phyloP scores from a whole-genome alignment of 805 yeast species.

The Candida ficus region DNA sequence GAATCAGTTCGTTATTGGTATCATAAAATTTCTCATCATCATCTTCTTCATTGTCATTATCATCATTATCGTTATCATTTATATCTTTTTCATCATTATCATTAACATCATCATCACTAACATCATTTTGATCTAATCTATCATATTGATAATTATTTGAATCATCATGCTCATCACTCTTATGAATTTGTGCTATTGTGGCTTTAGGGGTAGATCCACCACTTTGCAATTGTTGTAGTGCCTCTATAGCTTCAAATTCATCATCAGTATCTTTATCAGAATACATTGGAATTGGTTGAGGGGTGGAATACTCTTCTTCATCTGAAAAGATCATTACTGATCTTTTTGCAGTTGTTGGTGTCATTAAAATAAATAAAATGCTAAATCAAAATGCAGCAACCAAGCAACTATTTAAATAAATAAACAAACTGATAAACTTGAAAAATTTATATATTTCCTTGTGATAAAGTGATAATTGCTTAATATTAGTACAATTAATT shows the following conservation, averaged over 20 bases:
- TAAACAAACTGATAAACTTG: too few relatives aligned
- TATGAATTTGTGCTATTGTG: background rate
- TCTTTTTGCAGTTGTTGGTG: background rate
- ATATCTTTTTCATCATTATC: constrained; percentile 6
- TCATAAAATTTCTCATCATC: constrained; percentile 42
- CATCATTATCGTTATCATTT: constrained; percentile 3
- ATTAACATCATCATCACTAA: background rate
- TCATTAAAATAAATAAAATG: too few relatives aligned
- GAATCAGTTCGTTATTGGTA: constrained; percentile 14
- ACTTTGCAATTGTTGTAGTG: constrained; percentile 8
- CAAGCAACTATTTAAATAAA: too few relatives aligned
- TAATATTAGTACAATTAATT: too few relatives aligned
- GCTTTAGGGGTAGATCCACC: constrained; percentile 3
- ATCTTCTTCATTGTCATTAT: constrained; percentile 11
- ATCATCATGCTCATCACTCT: background rate
- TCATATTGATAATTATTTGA: background rate
- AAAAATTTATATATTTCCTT: too few relatives aligned
- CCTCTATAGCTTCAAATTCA: constrained; percentile 8
- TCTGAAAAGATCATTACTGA: background rate
- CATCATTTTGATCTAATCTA: background rate
- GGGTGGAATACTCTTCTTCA: constrained; percentile 4
- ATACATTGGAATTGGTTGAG: background rate
- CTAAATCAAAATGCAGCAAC: too few relatives aligned
- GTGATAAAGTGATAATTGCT: too few relatives aligned
- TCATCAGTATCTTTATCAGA: constrained; percentile 1